Evolutionary conservation across 768 basidiomycete genomes (phyloP), one percentile per base, ranked within the genome.

Genomic region (Suillus occidentalis): DNA sequence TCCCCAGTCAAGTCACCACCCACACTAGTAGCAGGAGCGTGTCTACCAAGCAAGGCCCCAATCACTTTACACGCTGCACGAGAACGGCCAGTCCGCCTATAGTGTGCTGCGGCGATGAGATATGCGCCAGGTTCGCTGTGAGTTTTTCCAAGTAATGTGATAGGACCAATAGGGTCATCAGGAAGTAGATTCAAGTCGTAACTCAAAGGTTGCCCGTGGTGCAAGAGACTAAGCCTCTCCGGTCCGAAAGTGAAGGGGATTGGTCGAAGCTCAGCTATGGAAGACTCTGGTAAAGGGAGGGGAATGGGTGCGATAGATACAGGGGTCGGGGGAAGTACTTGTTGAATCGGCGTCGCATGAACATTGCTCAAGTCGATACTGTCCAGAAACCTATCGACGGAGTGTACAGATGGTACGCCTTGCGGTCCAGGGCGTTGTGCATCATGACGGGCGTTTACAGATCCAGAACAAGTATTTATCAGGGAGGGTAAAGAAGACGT

Each of bases 31-130:
- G 43, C 42, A 28, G 6, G 52, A 42, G 66, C 64, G 37, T 72
- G 39, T 43, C 3, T 67, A 12, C 68, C 63, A 28, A 76, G 67
- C 14, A 76, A 63, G 4, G 73, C 73, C 66, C 68, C 69, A 42
- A 76, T 70, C 9, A 76, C 69, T 53, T 70, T 60, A 50, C 75
- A 63, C 14, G 75, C 75, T 60, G 75, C 75, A 61, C 67, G 68
- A 62, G 75, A 64, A 39, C 75, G 76, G 61, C 73, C 75, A 55
- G 75, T 76, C 45, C 76, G 73, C 65, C 75, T 72, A 66, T 76
- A 76, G 68, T 75, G 76, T 37, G 76, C 75, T 13, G 70, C 68
- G 31, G 76, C 65, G 47, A 76, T 52, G 62, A 76, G 37, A 68
- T 76, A 76, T 63, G 75, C 65, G 45, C 75, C 76, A 14, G 75